phyloP scores from a whole-genome alignment of 2,329 filamentous ascomycete genomes.

The Exophiala sp. region DNA sequence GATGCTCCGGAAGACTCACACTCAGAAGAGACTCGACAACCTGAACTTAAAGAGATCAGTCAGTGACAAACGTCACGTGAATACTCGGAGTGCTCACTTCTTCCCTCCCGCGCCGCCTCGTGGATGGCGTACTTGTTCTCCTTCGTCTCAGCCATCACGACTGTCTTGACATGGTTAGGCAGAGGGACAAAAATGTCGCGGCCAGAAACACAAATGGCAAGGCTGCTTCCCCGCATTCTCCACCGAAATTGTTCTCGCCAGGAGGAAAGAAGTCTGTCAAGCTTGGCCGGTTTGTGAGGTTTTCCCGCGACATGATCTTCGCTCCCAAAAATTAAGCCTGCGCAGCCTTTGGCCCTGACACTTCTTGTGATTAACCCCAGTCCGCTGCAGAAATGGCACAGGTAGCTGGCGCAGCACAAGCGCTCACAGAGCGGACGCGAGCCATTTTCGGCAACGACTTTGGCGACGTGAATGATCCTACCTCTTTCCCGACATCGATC shows the following conservation, averaged over 20 bases:
- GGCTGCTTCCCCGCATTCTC: not conserved
- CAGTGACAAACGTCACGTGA: not conserved
- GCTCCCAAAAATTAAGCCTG: too few species aligned
- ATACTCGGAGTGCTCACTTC: constrained; percentile 54
- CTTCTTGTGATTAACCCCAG: too few species aligned
- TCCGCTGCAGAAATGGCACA: constrained; percentile 1
- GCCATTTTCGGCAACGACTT: constrained; percentile 49
- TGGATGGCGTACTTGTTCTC: constrained; percentile 74
- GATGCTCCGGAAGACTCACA: not conserved
- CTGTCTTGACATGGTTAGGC: not conserved
- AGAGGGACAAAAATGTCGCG: not conserved
- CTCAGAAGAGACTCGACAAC: constrained; percentile 7
- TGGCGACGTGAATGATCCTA: constrained; percentile 42
- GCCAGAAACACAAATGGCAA: not conserved
- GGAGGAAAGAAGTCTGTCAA: not conserved
- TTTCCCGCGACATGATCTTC: too few species aligned
- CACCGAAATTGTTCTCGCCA: not conserved
- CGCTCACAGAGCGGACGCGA: constrained; percentile 44
- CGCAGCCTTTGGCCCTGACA: too few species aligned
- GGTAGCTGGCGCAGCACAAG: constrained; percentile 29
- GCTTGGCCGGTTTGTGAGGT: not conserved
- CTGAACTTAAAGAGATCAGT: constrained; percentile 4
- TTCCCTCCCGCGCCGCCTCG: constrained; percentile 79
- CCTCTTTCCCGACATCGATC: constrained; percentile 36
- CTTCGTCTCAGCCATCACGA: constrained; percentile 1